A percentile compares a stretch with the other conserved stretches of the same genome.
Conservation (phyloP, 2,329 filamentous ascomycete genomes). For the Claviceps sp. region DNA sequence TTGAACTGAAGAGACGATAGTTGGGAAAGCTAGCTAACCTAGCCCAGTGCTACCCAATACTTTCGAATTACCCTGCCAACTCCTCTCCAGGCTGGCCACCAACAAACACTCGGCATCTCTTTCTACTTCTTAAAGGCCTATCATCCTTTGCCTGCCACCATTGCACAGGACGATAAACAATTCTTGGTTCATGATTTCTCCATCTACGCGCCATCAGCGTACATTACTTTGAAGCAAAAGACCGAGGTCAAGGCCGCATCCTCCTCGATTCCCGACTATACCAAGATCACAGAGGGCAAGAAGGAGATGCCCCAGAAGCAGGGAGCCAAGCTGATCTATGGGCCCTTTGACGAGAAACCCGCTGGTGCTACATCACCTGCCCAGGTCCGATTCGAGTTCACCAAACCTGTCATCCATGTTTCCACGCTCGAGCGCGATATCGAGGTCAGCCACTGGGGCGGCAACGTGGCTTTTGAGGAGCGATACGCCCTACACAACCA, state of each 20-base stretch:
- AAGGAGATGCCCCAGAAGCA: slow-evolving; percentile 64
- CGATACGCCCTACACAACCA: slow-evolving; percentile 79
- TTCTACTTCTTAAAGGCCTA: slow-evolving; percentile 74
- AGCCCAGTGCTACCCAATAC: slow-evolving; percentile 56
- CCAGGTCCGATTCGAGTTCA: slow-evolving; percentile 85
- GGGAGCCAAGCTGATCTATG: slow-evolving; percentile 78
- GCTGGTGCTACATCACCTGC: slow-evolving; percentile 62
- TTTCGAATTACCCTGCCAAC: slow-evolving; percentile 69
- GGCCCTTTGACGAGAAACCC: slow-evolving; percentile 72
- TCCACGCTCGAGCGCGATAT: slow-evolving; percentile 74
- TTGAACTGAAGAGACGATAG: background rate
- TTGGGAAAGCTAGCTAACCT: background rate
- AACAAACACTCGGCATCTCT: slow-evolving; percentile 77
- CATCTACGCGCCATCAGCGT: slow-evolving; percentile 71
- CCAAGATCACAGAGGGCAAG: slow-evolving; percentile 49
- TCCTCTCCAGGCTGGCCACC: slow-evolving; percentile 60
- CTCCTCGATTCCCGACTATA: slow-evolving; percentile 71
- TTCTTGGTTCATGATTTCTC: slow-evolving; percentile 79
- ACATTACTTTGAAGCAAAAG: slow-evolving; percentile 84
- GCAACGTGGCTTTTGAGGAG: slow-evolving; percentile 91
- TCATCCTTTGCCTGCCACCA: slow-evolving; percentile 63
- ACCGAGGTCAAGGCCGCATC: slow-evolving; percentile 86
- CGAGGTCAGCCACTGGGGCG: slow-evolving; percentile 96
- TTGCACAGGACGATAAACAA: slow-evolving; percentile 76
- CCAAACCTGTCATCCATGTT: slow-evolving; percentile 74